phyloP scores from a whole-genome alignment of 2,329 filamentous ascomycete genomes.

The Ascochyta fabae region DNA sequence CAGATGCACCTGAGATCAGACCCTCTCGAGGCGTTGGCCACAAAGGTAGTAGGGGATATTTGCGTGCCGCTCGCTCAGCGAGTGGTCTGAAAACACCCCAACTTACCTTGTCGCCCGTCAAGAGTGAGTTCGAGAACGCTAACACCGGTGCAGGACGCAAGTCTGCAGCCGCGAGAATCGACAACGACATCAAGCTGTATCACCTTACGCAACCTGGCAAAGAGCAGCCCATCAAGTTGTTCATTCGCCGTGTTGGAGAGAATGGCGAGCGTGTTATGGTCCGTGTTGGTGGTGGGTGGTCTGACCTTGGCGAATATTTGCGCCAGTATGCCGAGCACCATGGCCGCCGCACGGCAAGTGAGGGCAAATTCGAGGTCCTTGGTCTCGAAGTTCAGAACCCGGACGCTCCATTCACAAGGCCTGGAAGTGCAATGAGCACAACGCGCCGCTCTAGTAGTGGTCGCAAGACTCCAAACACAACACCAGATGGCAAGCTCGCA shows the following conservation, averaged over 20 bases:
- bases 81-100: conserved; percentile 45
- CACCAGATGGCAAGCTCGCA: conserved; percentile 29
- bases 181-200: conserved; percentile 83
- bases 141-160: conserved; percentile 37
- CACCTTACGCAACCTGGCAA: conserved; percentile 85
- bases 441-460: conserved; percentile 37
- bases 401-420: conserved; percentile 33
- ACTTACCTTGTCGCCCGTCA: conserved; percentile 48
- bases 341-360: conserved; percentile 69
- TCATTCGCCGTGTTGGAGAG: conserved; percentile 90
- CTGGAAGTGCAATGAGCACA: conserved; percentile 39
- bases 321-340: conserved; percentile 94
- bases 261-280: conserved; percentile 95
- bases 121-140: conserved; percentile 38
- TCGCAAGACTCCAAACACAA: conserved; percentile 35
- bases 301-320: conserved; percentile 92
- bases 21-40: conserved; percentile 33
- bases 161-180: conserved; percentile 36
- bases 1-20: conserved; percentile 41
- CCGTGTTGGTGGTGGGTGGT: conserved; percentile 97
- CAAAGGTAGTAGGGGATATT: conserved; percentile 40
- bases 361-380: conserved; percentile 63
- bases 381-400: conserved; percentile 50
- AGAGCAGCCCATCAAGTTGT: conserved; percentile 89
- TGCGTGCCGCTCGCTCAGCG: conserved; percentile 42